Conservation (phyloP, 495 filamentous ascomycete genomes). For the Pseudoneurospora amorphoporcata region DNA sequence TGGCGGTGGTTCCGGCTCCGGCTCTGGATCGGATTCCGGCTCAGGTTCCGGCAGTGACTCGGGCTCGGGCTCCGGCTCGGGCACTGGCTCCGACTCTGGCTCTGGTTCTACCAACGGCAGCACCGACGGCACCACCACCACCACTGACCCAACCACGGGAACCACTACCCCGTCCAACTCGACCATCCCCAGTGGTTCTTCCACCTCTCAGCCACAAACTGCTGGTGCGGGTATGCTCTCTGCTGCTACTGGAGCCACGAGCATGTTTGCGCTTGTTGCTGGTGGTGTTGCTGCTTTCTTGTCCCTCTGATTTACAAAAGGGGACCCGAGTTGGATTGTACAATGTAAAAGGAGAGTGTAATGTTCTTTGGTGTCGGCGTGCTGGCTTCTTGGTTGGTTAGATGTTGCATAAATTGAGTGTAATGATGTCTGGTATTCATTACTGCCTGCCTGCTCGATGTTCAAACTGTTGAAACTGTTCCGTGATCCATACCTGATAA, state of each 20-base stretch:
- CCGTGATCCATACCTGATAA: neutral
- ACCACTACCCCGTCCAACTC: constrained; percentile 7
- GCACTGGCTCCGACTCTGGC: constrained; percentile 15
- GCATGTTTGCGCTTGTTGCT: constrained; percentile 15
- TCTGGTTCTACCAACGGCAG: constrained; percentile 5
- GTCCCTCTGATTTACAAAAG: neutral
- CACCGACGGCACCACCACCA: neutral
- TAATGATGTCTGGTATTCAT: neutral
- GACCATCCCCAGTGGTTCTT: constrained; percentile 12
- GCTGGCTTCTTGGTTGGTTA: neutral
- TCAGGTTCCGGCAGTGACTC: constrained; percentile 16
- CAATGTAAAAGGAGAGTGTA: neutral
- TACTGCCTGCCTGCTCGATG: neutral
- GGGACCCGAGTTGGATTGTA: neutral
- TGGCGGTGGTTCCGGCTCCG: constrained; percentile 16
- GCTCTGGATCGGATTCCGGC: constrained; percentile 16
- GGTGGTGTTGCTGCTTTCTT: constrained; percentile 1
- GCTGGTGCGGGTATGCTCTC: constrained; percentile 29
- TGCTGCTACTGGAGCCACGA: constrained; percentile 17
- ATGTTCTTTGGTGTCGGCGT: neutral
- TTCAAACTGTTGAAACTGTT: neutral
- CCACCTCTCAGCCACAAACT: constrained; percentile 12
- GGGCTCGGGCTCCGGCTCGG: constrained; percentile 13
- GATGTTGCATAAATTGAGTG: neutral
- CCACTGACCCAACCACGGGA: constrained; percentile 5